Percentiles rank a stretch among this genome's conserved stretches.
Evolutionary conservation across 2,329 filamentous ascomycete species (phyloP).

Genomic region (Ophiosphaerella narmari): DNA sequence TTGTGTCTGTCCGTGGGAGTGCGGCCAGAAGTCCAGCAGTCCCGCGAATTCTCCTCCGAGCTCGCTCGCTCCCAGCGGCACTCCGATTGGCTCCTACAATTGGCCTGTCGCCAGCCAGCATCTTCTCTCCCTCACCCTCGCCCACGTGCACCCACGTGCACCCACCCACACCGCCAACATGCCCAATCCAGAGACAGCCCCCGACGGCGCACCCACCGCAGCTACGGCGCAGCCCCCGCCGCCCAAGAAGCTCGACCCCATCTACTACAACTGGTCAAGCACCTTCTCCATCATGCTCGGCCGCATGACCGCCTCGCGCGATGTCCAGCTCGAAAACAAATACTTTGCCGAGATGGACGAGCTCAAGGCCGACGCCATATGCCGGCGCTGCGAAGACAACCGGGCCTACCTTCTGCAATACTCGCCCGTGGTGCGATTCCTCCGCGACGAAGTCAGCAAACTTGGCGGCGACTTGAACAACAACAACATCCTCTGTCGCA

Average conservation of each 20-base stretch:
- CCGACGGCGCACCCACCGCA: slow-evolving; percentile 33
- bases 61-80: slow-evolving; percentile 19
- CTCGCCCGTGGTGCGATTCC: slow-evolving; percentile 84
- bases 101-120: slow-evolving; percentile 12
- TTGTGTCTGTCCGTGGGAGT: too few species aligned
- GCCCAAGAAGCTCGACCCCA: slow-evolving; percentile 34
- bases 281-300: slow-evolving; percentile 83
- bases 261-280: slow-evolving; percentile 71
- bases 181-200: slow-evolving; percentile 30
- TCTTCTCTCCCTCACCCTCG: slow-evolving; percentile 32
- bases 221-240: slow-evolving; percentile 20
- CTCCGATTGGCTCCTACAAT: slow-evolving; percentile 31
- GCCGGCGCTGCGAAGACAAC: slow-evolving; percentile 77
- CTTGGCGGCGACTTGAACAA: slow-evolving; percentile 77
- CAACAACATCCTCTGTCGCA: slow-evolving; percentile 78
- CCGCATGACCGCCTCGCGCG: slow-evolving; percentile 46
- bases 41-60: slow-evolving; percentile 17
- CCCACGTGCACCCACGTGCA: background rate
- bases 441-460: slow-evolving; percentile 77
- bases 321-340: slow-evolving; percentile 50
- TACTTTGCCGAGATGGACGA: slow-evolving; percentile 79
- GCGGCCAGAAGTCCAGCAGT: too few species aligned
- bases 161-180: slow-evolving; percentile 14
- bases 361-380: slow-evolving; percentile 77
- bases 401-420: slow-evolving; percentile 83